Conservation (phyloP, 2,329 filamentous ascomycete species). For the Mycosphaerella sp. region DNA sequence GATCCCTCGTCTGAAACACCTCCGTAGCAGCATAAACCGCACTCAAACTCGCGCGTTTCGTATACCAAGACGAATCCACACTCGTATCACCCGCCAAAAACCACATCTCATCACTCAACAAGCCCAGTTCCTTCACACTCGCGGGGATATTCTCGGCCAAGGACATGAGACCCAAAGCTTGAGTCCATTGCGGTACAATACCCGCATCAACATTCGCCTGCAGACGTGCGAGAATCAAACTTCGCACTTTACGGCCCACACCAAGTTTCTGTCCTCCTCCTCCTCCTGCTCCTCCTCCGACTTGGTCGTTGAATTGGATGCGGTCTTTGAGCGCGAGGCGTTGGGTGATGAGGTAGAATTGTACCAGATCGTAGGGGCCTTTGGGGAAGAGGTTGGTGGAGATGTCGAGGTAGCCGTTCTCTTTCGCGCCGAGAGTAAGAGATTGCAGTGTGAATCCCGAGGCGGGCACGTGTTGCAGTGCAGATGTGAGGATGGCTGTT, state of each 20-base stretch:
- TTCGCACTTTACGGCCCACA: slow-evolving; percentile 57
- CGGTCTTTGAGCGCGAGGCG: slow-evolving; percentile 52
- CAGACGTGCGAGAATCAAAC: slow-evolving; percentile 69
- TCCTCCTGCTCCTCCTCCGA: slow-evolving; percentile 8
- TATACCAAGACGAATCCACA: slow-evolving; percentile 87
- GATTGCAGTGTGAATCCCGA: slow-evolving; percentile 75
- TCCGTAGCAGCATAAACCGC: slow-evolving; percentile 68
- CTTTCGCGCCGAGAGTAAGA: slow-evolving; percentile 70
- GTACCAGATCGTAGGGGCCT: slow-evolving; percentile 74
- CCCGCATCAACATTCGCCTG: slow-evolving; percentile 58
- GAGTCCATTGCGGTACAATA: slow-evolving; percentile 75
- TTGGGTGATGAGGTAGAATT: slow-evolving; percentile 66
- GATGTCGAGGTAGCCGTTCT: slow-evolving; percentile 80
- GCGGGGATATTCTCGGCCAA: slow-evolving; percentile 70
- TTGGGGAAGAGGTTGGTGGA: slow-evolving; percentile 75
- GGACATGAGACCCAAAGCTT: slow-evolving; percentile 87
- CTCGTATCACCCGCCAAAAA: slow-evolving; percentile 74
- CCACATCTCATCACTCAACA: slow-evolving; percentile 87
- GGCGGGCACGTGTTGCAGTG: slow-evolving; percentile 68
- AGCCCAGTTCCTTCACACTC: slow-evolving; percentile 71
- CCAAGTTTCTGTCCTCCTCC: slow-evolving; percentile 30
- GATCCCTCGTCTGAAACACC: slow-evolving; percentile 90
- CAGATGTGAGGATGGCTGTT: slow-evolving; percentile 71
- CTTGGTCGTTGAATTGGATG: slow-evolving; percentile 39
- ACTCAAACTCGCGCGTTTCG: slow-evolving; percentile 57